Percentiles rank a stretch among this genome's conserved stretches.
Evolutionary conservation across 2,329 filamentous ascomycete species (phyloP).

Genomic region (Chaetomium strumarium): DNA sequence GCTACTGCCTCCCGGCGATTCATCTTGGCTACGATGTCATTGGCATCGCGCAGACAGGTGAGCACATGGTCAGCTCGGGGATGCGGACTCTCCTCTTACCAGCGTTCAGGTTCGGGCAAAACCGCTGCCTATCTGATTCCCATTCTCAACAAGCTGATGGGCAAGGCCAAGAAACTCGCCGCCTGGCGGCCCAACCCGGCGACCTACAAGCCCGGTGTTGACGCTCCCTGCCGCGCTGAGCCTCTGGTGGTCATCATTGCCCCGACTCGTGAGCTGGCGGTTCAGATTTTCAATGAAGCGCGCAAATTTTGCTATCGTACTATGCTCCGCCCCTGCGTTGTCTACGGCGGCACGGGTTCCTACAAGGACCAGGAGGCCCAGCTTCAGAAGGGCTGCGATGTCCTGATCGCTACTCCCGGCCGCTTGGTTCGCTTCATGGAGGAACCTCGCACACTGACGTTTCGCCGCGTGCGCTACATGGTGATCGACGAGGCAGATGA

Average conservation of each 20-base stretch:
- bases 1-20: slow-evolving; percentile 76
- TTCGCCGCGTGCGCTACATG: slow-evolving; percentile 71
- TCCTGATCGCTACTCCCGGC: slow-evolving; percentile 83
- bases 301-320: slow-evolving; percentile 90
- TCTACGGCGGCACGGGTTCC: slow-evolving; percentile 77
- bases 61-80: slow-evolving; percentile 27
- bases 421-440: slow-evolving; percentile 80
- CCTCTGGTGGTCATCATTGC: slow-evolving; percentile 80
- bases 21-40: slow-evolving; percentile 74
- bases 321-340: slow-evolving; percentile 85
- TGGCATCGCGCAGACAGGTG: slow-evolving; percentile 88
- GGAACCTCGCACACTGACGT: slow-evolving; percentile 59
- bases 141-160: slow-evolving; percentile 86
- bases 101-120: slow-evolving; percentile 78
- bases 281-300: slow-evolving; percentile 92
- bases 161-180: slow-evolving; percentile 83
- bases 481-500: slow-evolving; percentile 96
- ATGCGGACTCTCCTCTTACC: slow-evolving; percentile 1
- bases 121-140: slow-evolving; percentile 90
- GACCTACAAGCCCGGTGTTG: slow-evolving; percentile 44
- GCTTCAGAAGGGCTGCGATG: slow-evolving; percentile 77
- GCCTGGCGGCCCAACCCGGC: slow-evolving; percentile 66
- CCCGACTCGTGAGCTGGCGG: slow-evolving; percentile 83
- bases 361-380: slow-evolving; percentile 63
- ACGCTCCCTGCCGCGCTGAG: slow-evolving; percentile 61